Percentiles rank a stretch among this genome's conserved stretches.
These are phyloP conservation scores for Daedaleopsis sinensis DNA, from an alignment of 768 basidiomycete species.

Conservation along the genomic window DNA sequence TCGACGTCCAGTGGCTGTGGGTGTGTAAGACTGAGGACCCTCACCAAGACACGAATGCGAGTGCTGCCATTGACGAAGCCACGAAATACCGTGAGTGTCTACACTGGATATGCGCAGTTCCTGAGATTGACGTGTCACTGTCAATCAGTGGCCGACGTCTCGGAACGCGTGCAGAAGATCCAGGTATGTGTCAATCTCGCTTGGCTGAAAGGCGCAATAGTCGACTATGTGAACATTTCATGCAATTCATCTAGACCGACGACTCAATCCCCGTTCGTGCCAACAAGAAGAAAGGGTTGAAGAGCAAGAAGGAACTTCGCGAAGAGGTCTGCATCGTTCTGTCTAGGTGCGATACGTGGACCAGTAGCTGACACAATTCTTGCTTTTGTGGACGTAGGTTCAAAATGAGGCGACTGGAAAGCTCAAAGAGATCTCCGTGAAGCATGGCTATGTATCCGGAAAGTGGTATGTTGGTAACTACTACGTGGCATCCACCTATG, in stretches of 20 bases:
- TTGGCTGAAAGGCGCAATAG: background rate
- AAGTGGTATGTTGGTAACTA: slow-evolving; percentile 56
- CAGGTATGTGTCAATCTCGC: slow-evolving; percentile 42
- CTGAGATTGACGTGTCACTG: background rate
- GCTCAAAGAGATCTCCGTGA: slow-evolving; percentile 60
- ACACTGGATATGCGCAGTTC: background rate
- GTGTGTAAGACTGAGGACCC: slow-evolving; percentile 28
- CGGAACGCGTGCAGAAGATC: slow-evolving; percentile 60
- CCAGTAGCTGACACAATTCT: too few relatives aligned
- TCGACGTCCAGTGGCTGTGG: slow-evolving; percentile 65
- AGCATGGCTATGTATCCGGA: slow-evolving; percentile 56
- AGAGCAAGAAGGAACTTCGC: slow-evolving; percentile 75
- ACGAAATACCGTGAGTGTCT: slow-evolving; percentile 41
- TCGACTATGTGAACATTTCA: background rate
- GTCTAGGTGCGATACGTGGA: too few relatives aligned
- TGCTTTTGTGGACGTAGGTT: slow-evolving; percentile 38
- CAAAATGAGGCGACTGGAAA: slow-evolving; percentile 61
- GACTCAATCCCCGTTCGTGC: slow-evolving; percentile 64
- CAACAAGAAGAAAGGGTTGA: slow-evolving; percentile 71
- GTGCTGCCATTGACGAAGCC: slow-evolving; percentile 50
- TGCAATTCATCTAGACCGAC: slow-evolving; percentile 52
- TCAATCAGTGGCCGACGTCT: slow-evolving; percentile 55
- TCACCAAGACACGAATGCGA: slow-evolving; percentile 15
- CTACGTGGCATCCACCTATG: background rate
- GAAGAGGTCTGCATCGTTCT: slow-evolving; percentile 53